Conservation (phyloP, 148 eudicot genomes). For the Chenopodium formosanum region DNA sequence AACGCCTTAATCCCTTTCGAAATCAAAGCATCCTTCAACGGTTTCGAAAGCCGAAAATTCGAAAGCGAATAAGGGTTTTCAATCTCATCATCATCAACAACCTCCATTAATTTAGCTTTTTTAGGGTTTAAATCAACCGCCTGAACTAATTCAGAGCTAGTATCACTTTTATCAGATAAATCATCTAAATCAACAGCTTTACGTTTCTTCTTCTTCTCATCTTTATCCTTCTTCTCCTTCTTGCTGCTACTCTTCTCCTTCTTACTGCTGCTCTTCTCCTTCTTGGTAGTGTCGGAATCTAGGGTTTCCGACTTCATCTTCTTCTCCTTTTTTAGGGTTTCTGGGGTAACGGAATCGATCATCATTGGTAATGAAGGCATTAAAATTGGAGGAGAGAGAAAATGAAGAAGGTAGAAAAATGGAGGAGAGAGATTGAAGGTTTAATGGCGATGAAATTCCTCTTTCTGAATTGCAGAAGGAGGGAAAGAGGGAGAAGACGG, state of each 20-base stretch:
- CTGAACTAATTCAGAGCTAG: slow-evolving; percentile 45
- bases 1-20: slow-evolving; percentile 68
- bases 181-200: slow-evolving; percentile 36
- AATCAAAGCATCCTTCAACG: slow-evolving; percentile 54
- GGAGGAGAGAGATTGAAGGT: not conserved
- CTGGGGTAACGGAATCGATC: slow-evolving; percentile 30
- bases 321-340: slow-evolving; percentile 32
- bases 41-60: slow-evolving; percentile 70
- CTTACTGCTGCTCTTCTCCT: slow-evolving; percentile 22
- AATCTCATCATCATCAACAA: slow-evolving; percentile 31
- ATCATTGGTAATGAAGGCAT: slow-evolving; percentile 49
- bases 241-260: slow-evolving; percentile 22
- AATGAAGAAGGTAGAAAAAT: not conserved
- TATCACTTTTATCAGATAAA: slow-evolving; percentile 40
- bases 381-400: not conserved
- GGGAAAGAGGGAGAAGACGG: slow-evolving; percentile 13
- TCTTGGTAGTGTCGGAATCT: slow-evolving; percentile 19
- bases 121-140: slow-evolving; percentile 36
- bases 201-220: slow-evolving; percentile 48
- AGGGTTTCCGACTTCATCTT: slow-evolving; percentile 26
- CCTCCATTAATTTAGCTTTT: slow-evolving; percentile 32
- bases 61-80: slow-evolving; percentile 55
- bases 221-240: slow-evolving; percentile 29
- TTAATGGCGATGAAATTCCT: not conserved
- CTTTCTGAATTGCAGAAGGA: slow-evolving; percentile 7